These are phyloP conservation scores for Bryoglossum gracile DNA, from an alignment of 495 filamentous ascomycete species.

Conservation along the genomic window DNA sequence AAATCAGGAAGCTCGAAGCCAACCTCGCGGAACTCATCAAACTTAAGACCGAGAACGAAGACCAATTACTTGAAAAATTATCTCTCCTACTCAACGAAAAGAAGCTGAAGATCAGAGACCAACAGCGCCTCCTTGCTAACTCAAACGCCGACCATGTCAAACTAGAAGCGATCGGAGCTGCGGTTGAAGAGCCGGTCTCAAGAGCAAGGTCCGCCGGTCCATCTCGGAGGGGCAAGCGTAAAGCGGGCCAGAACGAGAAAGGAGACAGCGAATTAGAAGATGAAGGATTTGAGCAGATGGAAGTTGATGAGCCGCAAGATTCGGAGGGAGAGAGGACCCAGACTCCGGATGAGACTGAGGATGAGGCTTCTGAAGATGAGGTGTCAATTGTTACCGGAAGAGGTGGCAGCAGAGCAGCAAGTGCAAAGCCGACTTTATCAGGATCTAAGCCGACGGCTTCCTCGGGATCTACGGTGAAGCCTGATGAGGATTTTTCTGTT, in stretches of 20 bases:
- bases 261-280: conserved; percentile 40
- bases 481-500: too few species aligned
- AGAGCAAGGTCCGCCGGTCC: conserved; percentile 19
- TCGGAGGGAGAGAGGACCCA: conserved; percentile 30
- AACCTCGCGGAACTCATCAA: conserved; percentile 59
- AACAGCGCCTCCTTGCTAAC: conserved; percentile 57
- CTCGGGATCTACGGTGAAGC: too few species aligned
- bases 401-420: too few species aligned
- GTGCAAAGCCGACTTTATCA: too few species aligned
- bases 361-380: conserved; percentile 30
- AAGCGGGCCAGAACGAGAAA: conserved; percentile 30
- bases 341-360: conserved; percentile 37
- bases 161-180: conserved; percentile 9
- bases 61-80: conserved; percentile 64
- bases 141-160: conserved; percentile 15
- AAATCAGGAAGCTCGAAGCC: conserved; percentile 42
- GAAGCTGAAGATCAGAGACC: conserved; percentile 84
- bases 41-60: conserved; percentile 61
- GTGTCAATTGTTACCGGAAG: too few species aligned
- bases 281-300: conserved; percentile 54
- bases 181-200: conserved; percentile 13
- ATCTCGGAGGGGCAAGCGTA: conserved; percentile 44
- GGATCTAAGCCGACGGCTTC: too few species aligned
- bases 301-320: conserved; percentile 33
- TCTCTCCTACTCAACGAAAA: conserved; percentile 71